phyloP scores from a whole-genome alignment of 129 eudicot genomes.

The Apium graveolens region DNA sequence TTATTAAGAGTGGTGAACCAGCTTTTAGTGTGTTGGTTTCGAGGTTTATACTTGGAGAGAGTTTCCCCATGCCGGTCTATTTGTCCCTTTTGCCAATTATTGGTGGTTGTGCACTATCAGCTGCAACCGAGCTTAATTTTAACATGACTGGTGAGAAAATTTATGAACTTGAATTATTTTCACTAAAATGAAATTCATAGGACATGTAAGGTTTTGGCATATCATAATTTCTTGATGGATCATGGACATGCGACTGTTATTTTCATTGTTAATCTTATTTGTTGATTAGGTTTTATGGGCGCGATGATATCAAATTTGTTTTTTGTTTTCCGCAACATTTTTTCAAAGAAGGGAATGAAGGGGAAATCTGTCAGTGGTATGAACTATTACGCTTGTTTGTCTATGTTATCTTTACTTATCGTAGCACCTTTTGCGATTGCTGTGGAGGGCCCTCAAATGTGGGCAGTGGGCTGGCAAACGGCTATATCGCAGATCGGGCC shows the following conservation, averaged over 20 bases:
- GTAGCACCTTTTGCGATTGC: slow-evolving; percentile 49
- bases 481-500: slow-evolving; percentile 47
- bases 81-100: slow-evolving; percentile 53
- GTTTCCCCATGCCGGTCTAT: slow-evolving; percentile 46
- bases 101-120: slow-evolving; percentile 52
- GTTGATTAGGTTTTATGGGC: slow-evolving; percentile 42
- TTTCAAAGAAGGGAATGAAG: slow-evolving; percentile 56
- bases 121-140: slow-evolving; percentile 56
- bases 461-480: slow-evolving; percentile 55
- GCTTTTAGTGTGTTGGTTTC: slow-evolving; percentile 56
- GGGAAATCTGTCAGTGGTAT: slow-evolving; percentile 55
- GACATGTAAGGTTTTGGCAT: not conserved
- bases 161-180: not conserved
- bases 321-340: slow-evolving; percentile 52
- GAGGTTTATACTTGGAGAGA: slow-evolving; percentile 40
- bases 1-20: slow-evolving; percentile 54
- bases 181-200: not conserved
- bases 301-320: slow-evolving; percentile 60
- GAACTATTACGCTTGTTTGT: slow-evolving; percentile 56
- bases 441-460: slow-evolving; percentile 54
- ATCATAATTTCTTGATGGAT: not conserved
- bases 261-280: slow-evolving; percentile 1
- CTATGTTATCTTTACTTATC: slow-evolving; percentile 45
- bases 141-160: slow-evolving; percentile 42
- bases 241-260: not conserved